Percentiles rank a stretch among this genome's conserved stretches.
These are phyloP conservation scores for Syncephalastrum monosporum DNA, from an alignment of 371 early-diverging fungal species.

Conservation along the genomic window DNA sequence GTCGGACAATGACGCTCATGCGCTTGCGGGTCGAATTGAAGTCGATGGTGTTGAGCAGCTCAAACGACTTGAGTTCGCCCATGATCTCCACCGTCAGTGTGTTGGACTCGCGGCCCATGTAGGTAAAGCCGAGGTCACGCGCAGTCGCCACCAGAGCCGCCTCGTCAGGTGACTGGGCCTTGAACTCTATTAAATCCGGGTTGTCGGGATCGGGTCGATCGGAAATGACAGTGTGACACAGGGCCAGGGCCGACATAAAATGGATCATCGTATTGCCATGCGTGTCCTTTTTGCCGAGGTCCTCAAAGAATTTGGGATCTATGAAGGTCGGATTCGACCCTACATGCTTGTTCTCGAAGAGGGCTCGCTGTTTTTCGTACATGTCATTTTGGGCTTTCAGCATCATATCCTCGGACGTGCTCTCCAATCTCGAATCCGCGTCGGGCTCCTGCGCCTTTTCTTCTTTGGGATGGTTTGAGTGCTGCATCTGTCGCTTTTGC, in stretches of 20 bases:
- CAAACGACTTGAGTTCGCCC: conserved; percentile 62
- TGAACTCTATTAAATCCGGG: conserved; percentile 65
- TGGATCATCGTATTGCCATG: conserved; percentile 66
- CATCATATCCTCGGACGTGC: conserved; percentile 11
- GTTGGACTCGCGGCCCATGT: conserved; percentile 67
- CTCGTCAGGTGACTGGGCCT: conserved; percentile 94
- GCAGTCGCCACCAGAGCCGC: conserved; percentile 91
- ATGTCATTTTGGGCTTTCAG: conserved; percentile 18
- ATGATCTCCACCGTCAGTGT: conserved; percentile 64
- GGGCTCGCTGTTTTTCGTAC: conserved; percentile 32
- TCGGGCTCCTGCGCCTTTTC: conserved; percentile 29
- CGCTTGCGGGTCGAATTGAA: conserved; percentile 85
- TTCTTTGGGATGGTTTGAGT: neutral
- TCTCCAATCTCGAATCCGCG: conserved; percentile 8
- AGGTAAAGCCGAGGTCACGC: conserved; percentile 86
- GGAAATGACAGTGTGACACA: conserved; percentile 78
- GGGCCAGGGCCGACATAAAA: conserved; percentile 71
- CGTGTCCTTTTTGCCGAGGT: conserved; percentile 28
- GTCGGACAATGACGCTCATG: conserved; percentile 79
- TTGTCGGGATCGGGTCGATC: conserved; percentile 46
- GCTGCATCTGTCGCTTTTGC: conserved; percentile 19
- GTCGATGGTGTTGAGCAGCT: conserved; percentile 74
- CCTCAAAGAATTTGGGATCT: conserved; percentile 44
- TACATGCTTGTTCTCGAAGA: conserved; percentile 38
- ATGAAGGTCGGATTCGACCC: conserved; percentile 43